Evolutionary conservation across 2,329 filamentous ascomycete genomes (phyloP).

Genomic region (Monosporascus sp.): DNA sequence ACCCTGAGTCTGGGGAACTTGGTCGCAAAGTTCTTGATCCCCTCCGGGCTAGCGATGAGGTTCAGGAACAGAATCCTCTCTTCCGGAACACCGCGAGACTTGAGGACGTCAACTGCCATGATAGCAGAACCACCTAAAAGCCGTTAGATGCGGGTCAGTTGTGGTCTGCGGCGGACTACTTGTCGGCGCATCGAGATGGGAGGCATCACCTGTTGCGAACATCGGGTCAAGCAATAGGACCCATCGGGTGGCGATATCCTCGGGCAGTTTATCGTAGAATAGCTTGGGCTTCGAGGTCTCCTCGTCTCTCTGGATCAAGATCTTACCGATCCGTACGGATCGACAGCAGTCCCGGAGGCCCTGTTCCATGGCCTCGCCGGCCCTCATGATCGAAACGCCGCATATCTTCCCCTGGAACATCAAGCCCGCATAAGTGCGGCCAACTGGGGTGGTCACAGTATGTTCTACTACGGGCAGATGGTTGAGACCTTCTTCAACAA

Average conservation of each 20-base stretch:
- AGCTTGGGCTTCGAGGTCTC: slow-evolving; percentile 88
- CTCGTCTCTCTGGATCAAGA: slow-evolving; percentile 94
- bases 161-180: neutral
- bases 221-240: slow-evolving; percentile 95
- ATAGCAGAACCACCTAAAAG: slow-evolving; percentile 82
- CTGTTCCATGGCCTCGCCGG: slow-evolving; percentile 98
- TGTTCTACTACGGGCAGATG: slow-evolving; percentile 89
- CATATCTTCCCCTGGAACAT: slow-evolving; percentile 98
- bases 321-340: slow-evolving; percentile 97
- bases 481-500: slow-evolving; percentile 96
- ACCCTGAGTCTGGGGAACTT: slow-evolving; percentile 86
- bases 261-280: slow-evolving; percentile 96
- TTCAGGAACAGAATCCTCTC: slow-evolving; percentile 95
- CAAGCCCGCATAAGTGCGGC: slow-evolving; percentile 80
- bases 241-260: slow-evolving; percentile 90
- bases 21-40: slow-evolving; percentile 80
- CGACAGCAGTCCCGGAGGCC: slow-evolving; percentile 93
- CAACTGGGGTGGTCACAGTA: slow-evolving; percentile 85
- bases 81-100: slow-evolving; percentile 84
- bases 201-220: slow-evolving; percentile 80
- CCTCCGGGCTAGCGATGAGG: slow-evolving; percentile 93
- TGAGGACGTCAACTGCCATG: slow-evolving; percentile 93
- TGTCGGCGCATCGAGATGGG: neutral
- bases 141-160: slow-evolving; percentile 6
- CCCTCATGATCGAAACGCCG: slow-evolving; percentile 96